phyloP scores from a whole-genome alignment of 331 rosid species.

The Quercus phellos region DNA sequence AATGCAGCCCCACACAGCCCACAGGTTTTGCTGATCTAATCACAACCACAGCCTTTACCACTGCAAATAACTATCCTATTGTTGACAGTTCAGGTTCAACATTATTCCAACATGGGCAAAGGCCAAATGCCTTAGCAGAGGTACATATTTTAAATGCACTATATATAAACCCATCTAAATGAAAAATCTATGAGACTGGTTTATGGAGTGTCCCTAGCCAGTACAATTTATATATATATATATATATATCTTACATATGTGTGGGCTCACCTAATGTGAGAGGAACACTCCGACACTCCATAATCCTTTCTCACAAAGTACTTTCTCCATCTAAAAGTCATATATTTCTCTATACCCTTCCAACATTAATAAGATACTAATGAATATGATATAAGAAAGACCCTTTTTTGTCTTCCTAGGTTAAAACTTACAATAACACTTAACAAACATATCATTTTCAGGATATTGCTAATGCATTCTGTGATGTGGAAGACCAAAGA shows the following conservation, averaged over 20 bases:
- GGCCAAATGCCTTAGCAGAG: constrained; percentile 41
- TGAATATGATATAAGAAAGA: background rate
- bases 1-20: constrained; percentile 39
- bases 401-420: background rate
- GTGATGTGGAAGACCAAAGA: constrained; percentile 74
- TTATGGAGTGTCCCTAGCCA: too few species aligned
- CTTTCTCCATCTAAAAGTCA: too few species aligned
- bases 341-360: too few species aligned
- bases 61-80: constrained; percentile 27
- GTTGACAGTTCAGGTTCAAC: constrained; percentile 35
- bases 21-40: constrained; percentile 39
- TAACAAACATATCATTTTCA: constrained; percentile 45
- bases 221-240: too few species aligned
- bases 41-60: constrained; percentile 22
- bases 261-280: too few species aligned
- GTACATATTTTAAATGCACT: constrained; percentile 20
- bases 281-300: too few species aligned
- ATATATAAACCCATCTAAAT: too few species aligned
- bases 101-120: constrained; percentile 39
- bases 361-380: background rate
- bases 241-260: too few species aligned
- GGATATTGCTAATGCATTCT: constrained; percentile 48
- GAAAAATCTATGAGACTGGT: too few species aligned
- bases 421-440: background rate
- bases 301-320: too few species aligned